Conservation (phyloP, 257 asterid species). For the Solanum ahanhuiri region DNA sequence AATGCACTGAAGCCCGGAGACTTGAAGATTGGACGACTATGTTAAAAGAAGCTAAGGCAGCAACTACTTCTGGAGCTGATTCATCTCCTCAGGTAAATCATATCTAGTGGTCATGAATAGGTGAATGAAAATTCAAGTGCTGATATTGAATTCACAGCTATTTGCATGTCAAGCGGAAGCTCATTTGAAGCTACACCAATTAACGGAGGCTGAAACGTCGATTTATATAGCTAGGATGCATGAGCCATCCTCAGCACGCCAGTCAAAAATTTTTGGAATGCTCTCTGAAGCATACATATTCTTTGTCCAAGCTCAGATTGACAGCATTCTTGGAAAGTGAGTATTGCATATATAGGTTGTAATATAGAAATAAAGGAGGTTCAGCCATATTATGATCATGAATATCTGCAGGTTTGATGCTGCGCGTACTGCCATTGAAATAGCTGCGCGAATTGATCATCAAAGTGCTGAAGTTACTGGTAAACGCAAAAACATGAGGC, state of each 20-base stretch:
- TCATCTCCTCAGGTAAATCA: constrained; percentile 59
- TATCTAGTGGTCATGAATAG: background rate
- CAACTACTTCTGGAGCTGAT: constrained; percentile 64
- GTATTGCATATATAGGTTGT: background rate
- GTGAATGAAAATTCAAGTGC: background rate
- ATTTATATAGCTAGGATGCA: constrained; percentile 19
- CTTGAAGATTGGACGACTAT: constrained; percentile 45
- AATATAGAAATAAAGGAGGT: background rate
- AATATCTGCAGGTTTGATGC: constrained; percentile 48
- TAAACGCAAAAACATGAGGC: constrained; percentile 30
- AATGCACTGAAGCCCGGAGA: background rate
- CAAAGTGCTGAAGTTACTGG: constrained; percentile 30
- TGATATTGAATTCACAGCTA: constrained; percentile 32
- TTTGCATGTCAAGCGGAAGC: constrained; percentile 68
- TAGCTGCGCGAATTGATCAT: constrained; percentile 43
- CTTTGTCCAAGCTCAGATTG: constrained; percentile 42
- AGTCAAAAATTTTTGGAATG: constrained; percentile 46
- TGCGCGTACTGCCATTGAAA: constrained; percentile 44
- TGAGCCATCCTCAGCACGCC: constrained; percentile 8
- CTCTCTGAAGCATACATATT: constrained; percentile 44
- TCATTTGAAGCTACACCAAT: constrained; percentile 47
- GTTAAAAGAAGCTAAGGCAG: constrained; percentile 54
- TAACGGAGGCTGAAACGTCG: constrained; percentile 33
- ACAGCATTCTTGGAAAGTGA: constrained; percentile 56
- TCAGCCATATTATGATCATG: background rate